Evolutionary conservation across 164 flowering plant species (phyloP).

Genomic region (Umbilicus rupestris): DNA sequence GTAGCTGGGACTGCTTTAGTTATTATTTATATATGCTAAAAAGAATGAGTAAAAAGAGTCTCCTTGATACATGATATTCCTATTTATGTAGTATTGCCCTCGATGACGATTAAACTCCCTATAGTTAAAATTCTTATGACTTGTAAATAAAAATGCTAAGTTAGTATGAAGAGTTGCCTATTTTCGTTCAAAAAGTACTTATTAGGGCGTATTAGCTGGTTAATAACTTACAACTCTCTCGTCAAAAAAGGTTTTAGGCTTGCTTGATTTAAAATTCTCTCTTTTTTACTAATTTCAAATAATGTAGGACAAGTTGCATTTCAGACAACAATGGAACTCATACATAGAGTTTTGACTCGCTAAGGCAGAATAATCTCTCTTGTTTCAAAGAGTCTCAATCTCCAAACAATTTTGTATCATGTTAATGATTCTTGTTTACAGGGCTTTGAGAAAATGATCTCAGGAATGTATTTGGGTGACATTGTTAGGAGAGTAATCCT

Average conservation of each 20-base stretch:
- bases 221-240: neutral
- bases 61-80: neutral
- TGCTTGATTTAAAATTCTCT: neutral
- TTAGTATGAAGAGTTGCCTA: neutral
- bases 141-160: neutral
- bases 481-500: constrained; percentile 83
- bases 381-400: neutral
- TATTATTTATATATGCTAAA: neutral
- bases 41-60: neutral
- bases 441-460: constrained; percentile 98
- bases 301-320: neutral
- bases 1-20: constrained; percentile 19
- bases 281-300: neutral
- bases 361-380: neutral
- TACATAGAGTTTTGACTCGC: neutral
- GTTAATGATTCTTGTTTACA: constrained; percentile 21
- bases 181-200: no score
- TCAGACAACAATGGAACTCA: neutral
- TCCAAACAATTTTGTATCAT: neutral
- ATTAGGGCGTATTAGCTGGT: neutral
- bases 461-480: constrained; percentile 96
- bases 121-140: neutral
- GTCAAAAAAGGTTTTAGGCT: neutral
- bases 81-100: neutral
- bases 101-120: neutral